Percentiles rank a stretch among this genome's conserved stretches.
Conservation (phyloP, 2,329 filamentous ascomycete species). For the Hymenoscyphus infarciens region DNA sequence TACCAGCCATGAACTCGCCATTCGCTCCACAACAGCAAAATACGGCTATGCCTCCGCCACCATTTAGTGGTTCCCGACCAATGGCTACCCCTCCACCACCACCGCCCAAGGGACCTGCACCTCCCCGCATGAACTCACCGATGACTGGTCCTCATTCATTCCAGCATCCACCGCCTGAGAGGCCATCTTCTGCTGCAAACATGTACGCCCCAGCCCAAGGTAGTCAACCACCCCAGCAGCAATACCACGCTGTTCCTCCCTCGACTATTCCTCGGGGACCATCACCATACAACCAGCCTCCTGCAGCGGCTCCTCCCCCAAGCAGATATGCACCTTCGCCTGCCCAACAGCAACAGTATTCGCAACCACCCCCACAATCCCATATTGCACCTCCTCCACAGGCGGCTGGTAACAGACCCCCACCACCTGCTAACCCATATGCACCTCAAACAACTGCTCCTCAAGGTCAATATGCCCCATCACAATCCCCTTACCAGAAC, state of each 20-base stretch:
- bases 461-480: conserved; percentile 58
- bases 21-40: conserved; percentile 64
- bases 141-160: conserved; percentile 48
- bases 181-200: conserved; percentile 56
- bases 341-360: conserved; percentile 50
- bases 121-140: conserved; percentile 69
- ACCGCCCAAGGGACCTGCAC: conserved; percentile 75
- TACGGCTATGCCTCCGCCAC: conserved; percentile 43
- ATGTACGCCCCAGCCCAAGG: conserved; percentile 59
- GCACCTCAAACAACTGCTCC: conserved; percentile 40
- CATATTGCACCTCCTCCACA: conserved; percentile 42
- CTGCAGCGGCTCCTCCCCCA: conserved; percentile 62
- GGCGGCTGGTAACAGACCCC: conserved; percentile 40
- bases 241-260: conserved; percentile 39
- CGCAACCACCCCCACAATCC: conserved; percentile 40
- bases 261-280: conserved; percentile 67
- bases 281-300: conserved; percentile 84
- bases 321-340: conserved; percentile 74
- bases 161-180: conserved; percentile 41
- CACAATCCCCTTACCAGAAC: conserved; percentile 40
- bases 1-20: conserved; percentile 65
- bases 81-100: conserved; percentile 72
- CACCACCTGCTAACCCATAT: conserved; percentile 46
- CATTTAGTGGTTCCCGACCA: conserved; percentile 56
- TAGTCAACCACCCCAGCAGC: conserved; percentile 41